Evolutionary conservation across 257 asterid species (phyloP), one percentile per base, ranked within the genome.

Genomic region (Dorcoceras hygrometricum): DNA sequence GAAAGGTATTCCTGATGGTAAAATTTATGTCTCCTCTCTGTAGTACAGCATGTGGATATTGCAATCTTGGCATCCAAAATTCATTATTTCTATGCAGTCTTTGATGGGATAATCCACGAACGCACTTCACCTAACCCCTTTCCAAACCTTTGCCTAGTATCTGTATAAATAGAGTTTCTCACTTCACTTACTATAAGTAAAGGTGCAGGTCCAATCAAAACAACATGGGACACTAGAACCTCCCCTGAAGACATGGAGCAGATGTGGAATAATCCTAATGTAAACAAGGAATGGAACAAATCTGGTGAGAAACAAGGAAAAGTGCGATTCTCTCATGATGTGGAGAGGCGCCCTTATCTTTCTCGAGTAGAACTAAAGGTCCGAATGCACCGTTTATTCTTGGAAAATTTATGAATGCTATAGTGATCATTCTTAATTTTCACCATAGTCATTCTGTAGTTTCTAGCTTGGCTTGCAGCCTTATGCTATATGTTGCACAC

Each of bases 191-290:
- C 66, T 70, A 29, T 62, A 61, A 66, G 65, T 72, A 53, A 62
- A 62, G 83, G 54, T 55, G 71, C 79, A 79, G 84, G 46, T 59
- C 80, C 83, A 19, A 64, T 48, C 16, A 76, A 74, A 68, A 74
- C 82, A 72, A 93, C 99, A 50, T 90, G 97, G 97, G 97, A 90
- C 74, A 82, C 95, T 20, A 81, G 90, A 80, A 80, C 96, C 75
- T 88, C 95, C 29, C 62, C 68, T 57, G 87, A 83, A 76, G 97
- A 88, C 79, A 88, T 90, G 97, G 96, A 86, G 78, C 85, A 71
- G 34, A 81, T 94, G 95, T 94, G 99, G 99, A 86, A 77, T 68
- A 65, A 83, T 75, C 80, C 81, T 25, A 51, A 26, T 3, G 89
- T 90, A 71, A 76, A 81, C 77, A 90, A 85, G 79, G 97, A 90